Evolutionary conservation across 2,329 filamentous ascomycete species (phyloP).

Genomic region (Ophiosphaerella herpotricha): DNA sequence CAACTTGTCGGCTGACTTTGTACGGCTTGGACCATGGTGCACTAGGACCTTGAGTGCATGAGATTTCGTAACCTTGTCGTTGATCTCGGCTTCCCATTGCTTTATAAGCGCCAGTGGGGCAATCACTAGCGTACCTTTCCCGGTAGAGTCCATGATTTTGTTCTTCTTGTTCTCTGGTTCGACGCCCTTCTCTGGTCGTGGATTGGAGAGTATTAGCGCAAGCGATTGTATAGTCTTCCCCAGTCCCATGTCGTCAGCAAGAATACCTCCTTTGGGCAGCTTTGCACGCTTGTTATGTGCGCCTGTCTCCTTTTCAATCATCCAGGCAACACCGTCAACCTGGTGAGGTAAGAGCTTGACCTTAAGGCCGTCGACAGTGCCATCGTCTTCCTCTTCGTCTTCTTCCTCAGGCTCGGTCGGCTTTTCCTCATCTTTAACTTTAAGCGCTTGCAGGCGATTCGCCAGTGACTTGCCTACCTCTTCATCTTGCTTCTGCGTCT

Average conservation of each 20-base stretch:
- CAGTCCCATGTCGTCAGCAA: constrained; percentile 96
- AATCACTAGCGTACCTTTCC: constrained; percentile 85
- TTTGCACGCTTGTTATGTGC: constrained; percentile 76
- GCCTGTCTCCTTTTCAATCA: constrained; percentile 89
- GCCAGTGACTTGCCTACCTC: constrained; percentile 44
- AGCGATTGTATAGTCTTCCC: constrained; percentile 97
- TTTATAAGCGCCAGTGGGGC: constrained; percentile 92
- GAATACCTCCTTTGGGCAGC: constrained; percentile 87
- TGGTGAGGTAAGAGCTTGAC: constrained; percentile 93
- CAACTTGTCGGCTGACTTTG: constrained; percentile 76
- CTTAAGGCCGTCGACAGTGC: constrained; percentile 76
- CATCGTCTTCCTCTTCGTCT: constrained; percentile 60
- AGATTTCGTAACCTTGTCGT: constrained; percentile 72
- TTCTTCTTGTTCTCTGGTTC: constrained; percentile 58
- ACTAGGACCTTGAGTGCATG: constrained; percentile 81
- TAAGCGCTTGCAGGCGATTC: constrained; percentile 50
- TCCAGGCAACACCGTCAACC: constrained; percentile 91
- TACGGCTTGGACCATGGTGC: constrained; percentile 86
- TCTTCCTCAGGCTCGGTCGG: constrained; percentile 28
- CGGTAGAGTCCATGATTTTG: constrained; percentile 69
- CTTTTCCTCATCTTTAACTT: constrained; percentile 55
- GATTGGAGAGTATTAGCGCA: constrained; percentile 82
- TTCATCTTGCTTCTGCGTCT: constrained; percentile 44
- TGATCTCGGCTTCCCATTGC: constrained; percentile 95
- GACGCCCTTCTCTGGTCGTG: constrained; percentile 63